Base-by-base conservation (phyloP, 352 stramenopile species). In the Pythium pectinolyticum region DNA sequence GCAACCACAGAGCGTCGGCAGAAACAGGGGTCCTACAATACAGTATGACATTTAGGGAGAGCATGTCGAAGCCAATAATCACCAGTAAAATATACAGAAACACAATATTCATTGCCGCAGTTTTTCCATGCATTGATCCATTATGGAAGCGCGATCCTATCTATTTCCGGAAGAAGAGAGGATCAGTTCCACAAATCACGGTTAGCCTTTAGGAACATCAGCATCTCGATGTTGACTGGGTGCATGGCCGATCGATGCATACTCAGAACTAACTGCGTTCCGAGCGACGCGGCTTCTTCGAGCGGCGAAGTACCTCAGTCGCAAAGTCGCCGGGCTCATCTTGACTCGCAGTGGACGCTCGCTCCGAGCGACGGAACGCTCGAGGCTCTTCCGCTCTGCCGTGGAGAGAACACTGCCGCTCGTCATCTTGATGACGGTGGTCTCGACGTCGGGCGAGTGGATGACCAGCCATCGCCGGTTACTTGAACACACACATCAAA, bases 401-500 rank as follows among this genome's bases (percentile, higher is more conserved):
- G 46, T n/a, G 8, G 46, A 53, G 46, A 53, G 24, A 37, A 32
- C 10, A 4, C 20, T 22, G 27, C 46, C 43, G 43, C 12, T 52
- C 9, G 45, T 52, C 24, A 52, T 34, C 45, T 52, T 52, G 5
- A 52, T 10, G 35, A 52, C 25, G 15, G 24, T 25, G 14, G 5
- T 20, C 8, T 52, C 48, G 20, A 55, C 39, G 9, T 28, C 11
- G 9, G 27, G 10, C 25, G 48, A 55, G 48, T 55, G 48, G 10
- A 55, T 30, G 48, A 55, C 15, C 35, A 4, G 6, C 32, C 56
- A 69, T 68, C 17, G 69, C 43, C 2, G 54, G 57, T n/a, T 77
- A 74, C 20, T 72, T 66, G 0, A 34, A 28, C 2, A 70, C 19
- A 8, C 49, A 43, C 32, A 15, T 61, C 39, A 48, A 57, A 67